A percentile compares a stretch with the other conserved stretches of the same genome.
These are phyloP conservation scores for Colletotrichum magnum DNA, from an alignment of 2,329 filamentous ascomycete genomes.

Conservation along the genomic window DNA sequence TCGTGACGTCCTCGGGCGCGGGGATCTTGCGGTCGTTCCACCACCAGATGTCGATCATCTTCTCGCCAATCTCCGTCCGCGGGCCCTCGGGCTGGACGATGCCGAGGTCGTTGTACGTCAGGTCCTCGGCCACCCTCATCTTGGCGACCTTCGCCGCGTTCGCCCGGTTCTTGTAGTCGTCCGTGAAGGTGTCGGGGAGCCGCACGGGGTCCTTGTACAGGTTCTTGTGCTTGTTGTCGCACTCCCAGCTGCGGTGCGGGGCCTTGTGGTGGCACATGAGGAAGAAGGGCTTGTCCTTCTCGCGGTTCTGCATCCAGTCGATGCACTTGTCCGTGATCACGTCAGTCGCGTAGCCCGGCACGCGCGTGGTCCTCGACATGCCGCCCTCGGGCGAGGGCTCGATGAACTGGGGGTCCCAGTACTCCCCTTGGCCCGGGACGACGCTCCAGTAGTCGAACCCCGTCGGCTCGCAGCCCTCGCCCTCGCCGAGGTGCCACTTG, in stretches of 20 bases:
- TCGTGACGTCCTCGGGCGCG: constrained; percentile 31
- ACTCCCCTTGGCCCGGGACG: constrained; percentile 66
- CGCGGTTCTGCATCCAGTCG: constrained; percentile 53
- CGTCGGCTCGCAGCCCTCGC: constrained; percentile 58
- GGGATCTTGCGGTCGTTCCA: constrained; percentile 48
- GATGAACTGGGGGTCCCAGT: constrained; percentile 67
- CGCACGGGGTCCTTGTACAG: constrained; percentile 62
- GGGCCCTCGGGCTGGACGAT: constrained; percentile 65
- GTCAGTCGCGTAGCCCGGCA: constrained; percentile 63
- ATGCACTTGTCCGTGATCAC: constrained; percentile 66
- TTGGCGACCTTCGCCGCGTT: constrained; percentile 64
- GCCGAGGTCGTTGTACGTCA: constrained; percentile 65
- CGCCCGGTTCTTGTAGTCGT: constrained; percentile 69
- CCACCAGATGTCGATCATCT: constrained; percentile 46
- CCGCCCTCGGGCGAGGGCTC: constrained; percentile 49
- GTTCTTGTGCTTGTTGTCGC: constrained; percentile 61
- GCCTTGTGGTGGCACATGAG: constrained; percentile 71
- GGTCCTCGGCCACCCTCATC: constrained; percentile 65
- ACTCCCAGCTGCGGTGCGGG: constrained; percentile 67
- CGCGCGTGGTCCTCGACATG: constrained; percentile 42
- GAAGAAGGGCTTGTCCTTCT: constrained; percentile 62
- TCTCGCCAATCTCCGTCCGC: constrained; percentile 51
- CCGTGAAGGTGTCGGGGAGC: constrained; percentile 65
- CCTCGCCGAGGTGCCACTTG: constrained; percentile 69
- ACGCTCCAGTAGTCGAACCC: constrained; percentile 68